Conservation (phyloP, 768 basidiomycete genomes). For the Chalciporus sphaerocephalus region DNA sequence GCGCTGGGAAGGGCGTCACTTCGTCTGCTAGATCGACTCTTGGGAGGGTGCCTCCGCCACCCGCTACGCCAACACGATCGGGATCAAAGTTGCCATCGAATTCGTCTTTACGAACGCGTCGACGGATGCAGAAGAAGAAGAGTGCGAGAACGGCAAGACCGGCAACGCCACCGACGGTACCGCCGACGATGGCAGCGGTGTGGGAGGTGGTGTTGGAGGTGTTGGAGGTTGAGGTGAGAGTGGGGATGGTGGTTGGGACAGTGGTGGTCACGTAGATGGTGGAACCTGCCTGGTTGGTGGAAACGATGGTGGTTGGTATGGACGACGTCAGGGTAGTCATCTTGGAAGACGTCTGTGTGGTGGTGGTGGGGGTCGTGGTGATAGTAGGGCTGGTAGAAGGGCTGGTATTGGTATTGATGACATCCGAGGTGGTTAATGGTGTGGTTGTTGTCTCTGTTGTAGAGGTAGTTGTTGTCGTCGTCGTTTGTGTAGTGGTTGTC, state of each 20-base stretch:
- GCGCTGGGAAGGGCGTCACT: constrained; percentile 22
- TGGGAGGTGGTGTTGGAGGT: constrained; percentile 7
- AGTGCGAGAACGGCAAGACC: constrained; percentile 26
- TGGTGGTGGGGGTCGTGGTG: not conserved
- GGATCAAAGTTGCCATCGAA: constrained; percentile 51
- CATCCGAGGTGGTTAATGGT: not conserved
- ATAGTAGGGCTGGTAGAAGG: not conserved
- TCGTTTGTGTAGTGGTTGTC: not conserved
- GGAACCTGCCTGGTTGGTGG: constrained; percentile 23
- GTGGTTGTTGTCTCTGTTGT: not conserved
- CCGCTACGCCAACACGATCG: constrained; percentile 34
- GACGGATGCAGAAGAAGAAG: constrained; percentile 30
- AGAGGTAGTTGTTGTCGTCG: constrained; percentile 1
- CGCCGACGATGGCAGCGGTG: constrained; percentile 47
- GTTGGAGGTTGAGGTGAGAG: constrained; percentile 14
- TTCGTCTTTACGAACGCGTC: constrained; percentile 30
- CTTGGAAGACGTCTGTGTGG: no score
- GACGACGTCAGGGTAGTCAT: constrained; percentile 15
- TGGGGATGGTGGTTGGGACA: constrained; percentile 6
- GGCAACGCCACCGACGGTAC: constrained; percentile 45
- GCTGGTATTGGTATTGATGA: no score
- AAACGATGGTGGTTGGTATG: constrained; percentile 9
- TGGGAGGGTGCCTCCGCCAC: constrained; percentile 26
- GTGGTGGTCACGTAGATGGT: constrained; percentile 13
- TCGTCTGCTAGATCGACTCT: constrained; percentile 28